A percentile compares a stretch with the other conserved stretches of the same genome.
Evolutionary conservation across 768 basidiomycete species (phyloP).

Genomic region (Mycena indigotica): DNA sequence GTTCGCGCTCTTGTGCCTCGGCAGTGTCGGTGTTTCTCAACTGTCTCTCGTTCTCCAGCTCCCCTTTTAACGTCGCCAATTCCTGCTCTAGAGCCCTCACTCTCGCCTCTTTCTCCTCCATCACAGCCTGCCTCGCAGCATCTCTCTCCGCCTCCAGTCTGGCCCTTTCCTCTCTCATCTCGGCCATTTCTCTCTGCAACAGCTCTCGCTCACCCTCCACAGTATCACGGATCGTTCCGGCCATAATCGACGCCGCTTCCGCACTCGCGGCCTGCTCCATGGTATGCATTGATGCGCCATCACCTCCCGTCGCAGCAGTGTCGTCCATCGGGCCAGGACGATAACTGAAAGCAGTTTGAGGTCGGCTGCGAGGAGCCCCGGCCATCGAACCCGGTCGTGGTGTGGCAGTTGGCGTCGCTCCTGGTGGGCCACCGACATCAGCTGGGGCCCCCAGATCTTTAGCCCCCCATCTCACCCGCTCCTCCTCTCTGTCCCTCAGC

Average conservation of each 20-base stretch:
- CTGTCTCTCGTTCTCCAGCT: constrained; percentile 66
- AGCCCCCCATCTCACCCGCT: constrained; percentile 45
- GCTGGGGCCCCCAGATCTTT: constrained; percentile 40
- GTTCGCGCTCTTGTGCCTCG: constrained; percentile 62
- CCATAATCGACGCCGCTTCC: constrained; percentile 59
- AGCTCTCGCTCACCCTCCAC: constrained; percentile 64
- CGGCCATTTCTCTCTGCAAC: constrained; percentile 55
- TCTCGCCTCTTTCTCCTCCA: constrained; percentile 56
- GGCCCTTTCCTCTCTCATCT: constrained; percentile 55
- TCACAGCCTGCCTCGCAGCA: constrained; percentile 47
- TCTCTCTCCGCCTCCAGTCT: constrained; percentile 50
- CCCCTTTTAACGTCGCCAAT: constrained; percentile 53
- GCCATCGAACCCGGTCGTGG: constrained; percentile 17
- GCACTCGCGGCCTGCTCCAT: constrained; percentile 42
- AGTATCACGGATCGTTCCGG: constrained; percentile 59
- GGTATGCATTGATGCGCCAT: constrained; percentile 39
- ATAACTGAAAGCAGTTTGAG: not conserved
- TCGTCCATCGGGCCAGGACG: constrained; percentile 6
- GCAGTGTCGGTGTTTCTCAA: constrained; percentile 59
- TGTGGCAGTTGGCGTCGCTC: no score
- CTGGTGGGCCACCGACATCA: no score
- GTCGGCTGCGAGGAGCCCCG: not conserved
- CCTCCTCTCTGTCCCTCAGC: constrained; percentile 50
- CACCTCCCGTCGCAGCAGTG: constrained; percentile 30
- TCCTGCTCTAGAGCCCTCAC: constrained; percentile 66